A percentile compares a stretch with the other conserved stretches of the same genome.
Evolutionary conservation across 768 basidiomycete genomes (phyloP).

Genomic region (Baorangia bicolor): DNA sequence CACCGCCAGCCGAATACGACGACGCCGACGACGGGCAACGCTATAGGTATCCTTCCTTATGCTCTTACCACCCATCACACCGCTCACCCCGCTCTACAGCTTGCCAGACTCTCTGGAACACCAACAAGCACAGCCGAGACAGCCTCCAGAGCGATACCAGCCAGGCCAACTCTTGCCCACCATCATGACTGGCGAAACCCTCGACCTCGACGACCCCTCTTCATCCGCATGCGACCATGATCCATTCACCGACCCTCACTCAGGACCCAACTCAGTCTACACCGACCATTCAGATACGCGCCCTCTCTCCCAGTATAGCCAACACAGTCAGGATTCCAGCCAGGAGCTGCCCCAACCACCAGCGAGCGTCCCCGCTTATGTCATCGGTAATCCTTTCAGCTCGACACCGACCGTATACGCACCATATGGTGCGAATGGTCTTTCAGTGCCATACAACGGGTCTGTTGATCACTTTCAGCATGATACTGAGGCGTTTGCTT

Average conservation of each 20-base stretch:
- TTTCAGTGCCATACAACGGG: conserved; percentile 35
- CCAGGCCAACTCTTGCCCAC: conserved; percentile 62
- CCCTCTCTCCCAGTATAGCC: conserved; percentile 36
- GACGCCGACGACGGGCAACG: neutral
- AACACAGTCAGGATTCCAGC: conserved; percentile 37
- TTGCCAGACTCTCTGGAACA: conserved; percentile 6
- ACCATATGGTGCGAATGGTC: conserved; percentile 16
- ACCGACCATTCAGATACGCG: conserved; percentile 29
- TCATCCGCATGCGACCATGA: conserved; percentile 32
- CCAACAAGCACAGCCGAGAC: conserved; percentile 2
- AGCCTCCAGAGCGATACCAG: conserved; percentile 44
- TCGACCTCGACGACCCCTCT: conserved; percentile 45
- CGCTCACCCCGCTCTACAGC: conserved; percentile 7
- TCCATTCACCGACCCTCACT: conserved; percentile 28
- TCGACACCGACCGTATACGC: conserved; percentile 13
- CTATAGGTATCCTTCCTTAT: conserved; percentile 2
- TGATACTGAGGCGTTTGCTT: conserved; percentile 69
- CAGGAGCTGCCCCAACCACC: conserved; percentile 30
- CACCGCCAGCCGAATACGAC: conserved; percentile 9
- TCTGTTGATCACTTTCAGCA: conserved; percentile 58
- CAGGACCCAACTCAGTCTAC: conserved; percentile 26
- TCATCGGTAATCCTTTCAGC: conserved; percentile 26
- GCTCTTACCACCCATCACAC: neutral
- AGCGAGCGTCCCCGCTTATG: conserved; percentile 7
- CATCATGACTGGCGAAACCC: conserved; percentile 64